Evolutionary conservation across 768 basidiomycete genomes (phyloP).

Genomic region (Rhizopogon roseolus): DNA sequence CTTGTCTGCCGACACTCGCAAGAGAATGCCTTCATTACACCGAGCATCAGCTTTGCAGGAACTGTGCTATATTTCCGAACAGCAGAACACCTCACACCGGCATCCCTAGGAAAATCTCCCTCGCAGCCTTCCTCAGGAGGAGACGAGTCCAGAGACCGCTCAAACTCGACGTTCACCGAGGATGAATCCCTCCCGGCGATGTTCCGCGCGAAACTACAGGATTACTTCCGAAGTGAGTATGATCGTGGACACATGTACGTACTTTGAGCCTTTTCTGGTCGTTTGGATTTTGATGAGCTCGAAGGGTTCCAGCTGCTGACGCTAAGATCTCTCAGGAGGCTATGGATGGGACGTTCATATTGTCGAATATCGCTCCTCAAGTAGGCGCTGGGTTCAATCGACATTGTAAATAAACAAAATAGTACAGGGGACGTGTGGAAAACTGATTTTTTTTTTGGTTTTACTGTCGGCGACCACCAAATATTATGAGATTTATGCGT

Average conservation of each 20-base stretch:
- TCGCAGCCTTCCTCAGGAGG: slow-evolving; percentile 27
- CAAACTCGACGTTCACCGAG: slow-evolving; percentile 77
- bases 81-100: slow-evolving; percentile 87
- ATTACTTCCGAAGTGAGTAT: slow-evolving; percentile 92
- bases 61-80: slow-evolving; percentile 61
- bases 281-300: not conserved
- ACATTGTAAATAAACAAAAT: slow-evolving; percentile 62
- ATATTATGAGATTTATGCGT: too few relatives aligned
- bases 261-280: not conserved
- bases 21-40: too few relatives aligned
- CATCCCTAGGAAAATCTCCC: slow-evolving; percentile 56
- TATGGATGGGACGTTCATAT: slow-evolving; percentile 94
- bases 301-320: slow-evolving; percentile 94
- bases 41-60: too few relatives aligned
- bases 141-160: slow-evolving; percentile 53
- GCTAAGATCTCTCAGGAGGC: slow-evolving; percentile 88
- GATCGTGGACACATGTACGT: slow-evolving; percentile 95
- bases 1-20: too few relatives aligned
- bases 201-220: slow-evolving; percentile 81
- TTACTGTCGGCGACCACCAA: too few relatives aligned
- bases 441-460: not conserved
- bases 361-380: slow-evolving; percentile 97
- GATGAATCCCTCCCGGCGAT: slow-evolving; percentile 69
- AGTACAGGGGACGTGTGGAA: not conserved
- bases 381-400: slow-evolving; percentile 97